Base-by-base conservation (phyloP, 148 eudicot species). In the Heliosperma pusillum region DNA sequence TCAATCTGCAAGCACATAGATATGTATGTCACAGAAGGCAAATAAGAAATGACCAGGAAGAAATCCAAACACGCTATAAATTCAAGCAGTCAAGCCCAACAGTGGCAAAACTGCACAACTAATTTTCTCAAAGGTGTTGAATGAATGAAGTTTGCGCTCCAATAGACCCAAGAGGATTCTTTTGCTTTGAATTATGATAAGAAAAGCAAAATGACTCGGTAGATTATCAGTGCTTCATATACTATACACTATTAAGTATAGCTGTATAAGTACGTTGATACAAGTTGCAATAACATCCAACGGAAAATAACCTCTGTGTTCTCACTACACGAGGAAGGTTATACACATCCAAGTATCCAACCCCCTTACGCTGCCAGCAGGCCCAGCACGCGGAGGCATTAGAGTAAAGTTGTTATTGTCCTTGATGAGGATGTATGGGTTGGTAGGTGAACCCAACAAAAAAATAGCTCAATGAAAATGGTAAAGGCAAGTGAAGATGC, bases 1-100 rank as follows among this genome's bases (percentile, higher is more conserved):
- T 91, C 97, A 82, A 88, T 70, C 98, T 94, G 84, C 69, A 86
- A 74, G 52, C 5, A 72, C 19, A 64, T 58, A 19, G 55, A 17
- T 45, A 10, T n/a, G n/a, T n/a, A n/a, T 33, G 19, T 16, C 44
- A 61, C 0, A 64, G 42, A 26, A 36, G 70, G 10, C 66, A 29
- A 72, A 19, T 76, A 58, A 42, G 30, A 45, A 17, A 25, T 76
- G 42, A 36, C 11, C 29, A 10, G 2, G 9, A 22, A 76, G 57
- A 76, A 33, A 19, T 33, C 25, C 63, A n/a, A n/a, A 66, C 3
- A 66, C 19, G 50, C n/a, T n/a, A 36, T 20, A 7, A 50, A 66
- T 3, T 30, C 17, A 17, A 22, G 3, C 42, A n/a, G 30, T 30
- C 63, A 53, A 42, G 11, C 66, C 19, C 30, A 7, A 25, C 11